Conservation (phyloP, 2,329 filamentous ascomycete genomes). For the Stagonosporopsis cucurbitacearum region DNA sequence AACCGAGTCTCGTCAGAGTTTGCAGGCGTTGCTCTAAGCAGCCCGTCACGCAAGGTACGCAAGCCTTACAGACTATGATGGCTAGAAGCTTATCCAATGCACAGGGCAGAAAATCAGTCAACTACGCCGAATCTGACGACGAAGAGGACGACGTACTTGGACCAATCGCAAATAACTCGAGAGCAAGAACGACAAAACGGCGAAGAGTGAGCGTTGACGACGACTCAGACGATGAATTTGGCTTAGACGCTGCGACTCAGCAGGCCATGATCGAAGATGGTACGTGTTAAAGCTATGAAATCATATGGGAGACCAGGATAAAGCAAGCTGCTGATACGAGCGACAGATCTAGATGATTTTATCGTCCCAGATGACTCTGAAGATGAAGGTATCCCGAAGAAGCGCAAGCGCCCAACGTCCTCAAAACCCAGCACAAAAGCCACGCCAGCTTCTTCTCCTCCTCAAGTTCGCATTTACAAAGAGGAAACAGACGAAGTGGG, state of each 20-base stretch:
- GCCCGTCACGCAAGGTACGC: slow-evolving; percentile 79
- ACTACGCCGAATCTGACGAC: slow-evolving; percentile 85
- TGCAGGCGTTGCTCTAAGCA: slow-evolving; percentile 62
- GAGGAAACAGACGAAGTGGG: slow-evolving; percentile 62
- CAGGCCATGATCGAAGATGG: slow-evolving; percentile 65
- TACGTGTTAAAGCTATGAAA: slow-evolving; percentile 2
- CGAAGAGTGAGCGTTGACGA: slow-evolving; percentile 69
- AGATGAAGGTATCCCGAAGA: slow-evolving; percentile 66
- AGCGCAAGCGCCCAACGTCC: slow-evolving; percentile 67
- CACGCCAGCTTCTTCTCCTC: slow-evolving; percentile 54
- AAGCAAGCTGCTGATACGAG: not conserved
- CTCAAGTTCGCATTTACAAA: slow-evolving; percentile 45
- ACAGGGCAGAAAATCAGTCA: slow-evolving; percentile 70
- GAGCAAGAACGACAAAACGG: slow-evolving; percentile 60
- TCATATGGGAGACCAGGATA: not conserved
- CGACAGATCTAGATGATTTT: slow-evolving; percentile 80
- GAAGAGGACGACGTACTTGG: slow-evolving; percentile 73
- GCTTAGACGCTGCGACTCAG: slow-evolving; percentile 63
- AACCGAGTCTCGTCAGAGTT: slow-evolving; percentile 51
- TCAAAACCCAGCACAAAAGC: slow-evolving; percentile 68
- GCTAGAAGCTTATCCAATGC: not conserved
- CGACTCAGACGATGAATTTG: slow-evolving; percentile 71
- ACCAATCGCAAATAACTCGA: slow-evolving; percentile 56
- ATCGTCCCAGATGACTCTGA: slow-evolving; percentile 85
- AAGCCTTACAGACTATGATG: not conserved